Base-by-base conservation (phyloP, 371 early-diverging fungal species). In the Phascolomyces articulosus region DNA sequence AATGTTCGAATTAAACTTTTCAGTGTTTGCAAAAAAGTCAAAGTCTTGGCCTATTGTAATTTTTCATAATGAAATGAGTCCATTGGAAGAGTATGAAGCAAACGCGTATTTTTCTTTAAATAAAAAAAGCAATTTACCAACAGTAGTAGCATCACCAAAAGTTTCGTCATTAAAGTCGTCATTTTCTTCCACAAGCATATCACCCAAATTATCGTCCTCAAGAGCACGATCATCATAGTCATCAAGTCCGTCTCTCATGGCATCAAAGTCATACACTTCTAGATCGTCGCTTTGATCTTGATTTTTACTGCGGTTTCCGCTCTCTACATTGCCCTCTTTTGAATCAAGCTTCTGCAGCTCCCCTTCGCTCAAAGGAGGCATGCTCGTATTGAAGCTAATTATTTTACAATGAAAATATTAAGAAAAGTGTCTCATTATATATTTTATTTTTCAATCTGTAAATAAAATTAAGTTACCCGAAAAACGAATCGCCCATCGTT, bases 81-180 rank as follows among this genome's bases (percentile, higher is more conserved):
- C 31, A 31, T 10, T 31, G 31, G 31, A 18, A 57, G 21, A 23
- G 48, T 23, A 20, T 38, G 10, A 29, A 54, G 21, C n/a, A 23
- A 10, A 10, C 10, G 31, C 10, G 31, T 21, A 13, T 31, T 34
- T 40, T 63, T 54, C 6, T 31, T 31, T 31, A n/a, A n/a, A n/a
- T n/a, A n/a, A 38, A 64, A 38, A 38, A 38, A 38, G 6, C 38
- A 38, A 38, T 41, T 74, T 80, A 82, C 88, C 85, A 56, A 83
- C 68, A 38, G 77, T 76, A 38, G 77, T 76, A 29, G 71, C 79
- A 10, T 77, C 90, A 24, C 91, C 93, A 85, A 96, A 95, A 0
- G 96, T 96, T 69, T 93, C 90, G 68, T 90, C 92, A 67, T 96
- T 95, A 56, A 88, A 80, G 60, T 87, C 89, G 70, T 93, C 93